Base-by-base conservation (phyloP, 805 yeast species). In the Starmera dryadoides region DNA sequence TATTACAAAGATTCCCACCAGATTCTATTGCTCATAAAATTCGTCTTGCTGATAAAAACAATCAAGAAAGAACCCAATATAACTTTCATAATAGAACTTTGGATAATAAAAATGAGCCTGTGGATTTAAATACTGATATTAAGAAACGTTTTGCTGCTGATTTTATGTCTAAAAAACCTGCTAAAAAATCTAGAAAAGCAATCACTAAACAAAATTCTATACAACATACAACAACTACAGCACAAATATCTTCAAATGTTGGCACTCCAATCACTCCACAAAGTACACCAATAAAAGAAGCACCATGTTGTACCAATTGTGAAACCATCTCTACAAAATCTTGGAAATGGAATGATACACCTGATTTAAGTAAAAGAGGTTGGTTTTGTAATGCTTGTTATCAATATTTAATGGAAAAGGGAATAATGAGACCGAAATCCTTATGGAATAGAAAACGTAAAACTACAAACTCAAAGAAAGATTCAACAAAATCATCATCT, bases 21-120 rank as follows among this genome's bases (percentile, higher is more conserved):
- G 48, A 50, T n/a, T 51, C 57, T 7, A 55, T 53, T 37, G 56
- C 59, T 11, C 44, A 48, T 35, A 49, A 53, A 38, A 55, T 55
- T 28, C 48, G 47, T 39, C 39, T 51, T 48, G 57, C 57, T 23
- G 58, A 53, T 35, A 47, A 50, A 44, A 46, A 43, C 34, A 43
- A 38, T 29, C 34, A 25, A 10, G 20, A 7, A 6, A 33, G 20
- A 25, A 28, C 29, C 2, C 21, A 23, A 9, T 34, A 34, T 15
- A 7, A 17, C 4, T 30, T 33, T 14, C 30, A 30, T 20, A 32
- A 32, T 20, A 28, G 18, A 20, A 18, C 34, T 3, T 9, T 43
- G 4, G 30, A 31, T 30, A 46, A 42, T 14, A 39, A 36, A 20
- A 41, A 35, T n/a, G 34, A 32, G 6, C 23, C 34, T 30, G 32